These are phyloP conservation scores for Physcia stellaris DNA, from an alignment of 495 filamentous ascomycete genomes.

Conservation along the genomic window DNA sequence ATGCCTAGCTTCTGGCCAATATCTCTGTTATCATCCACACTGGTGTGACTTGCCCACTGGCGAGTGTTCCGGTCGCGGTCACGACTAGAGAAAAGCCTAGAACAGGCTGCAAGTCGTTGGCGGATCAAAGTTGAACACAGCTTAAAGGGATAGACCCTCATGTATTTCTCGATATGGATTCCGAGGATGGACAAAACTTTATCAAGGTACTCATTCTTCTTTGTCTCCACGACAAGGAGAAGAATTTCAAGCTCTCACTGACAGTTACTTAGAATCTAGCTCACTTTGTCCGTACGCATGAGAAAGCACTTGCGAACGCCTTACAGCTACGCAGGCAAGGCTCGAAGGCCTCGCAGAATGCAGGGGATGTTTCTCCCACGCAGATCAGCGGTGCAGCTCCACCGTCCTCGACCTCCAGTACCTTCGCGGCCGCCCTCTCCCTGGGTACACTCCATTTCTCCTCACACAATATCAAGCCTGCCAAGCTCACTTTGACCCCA, in stretches of 20 bases:
- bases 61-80: too few relatives aligned
- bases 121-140: too few relatives aligned
- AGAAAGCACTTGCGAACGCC: constrained; percentile 93
- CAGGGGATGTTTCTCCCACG: constrained; percentile 31
- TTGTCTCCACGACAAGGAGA: not conserved
- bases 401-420: constrained; percentile 45
- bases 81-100: too few relatives aligned
- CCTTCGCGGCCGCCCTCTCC: constrained; percentile 70
- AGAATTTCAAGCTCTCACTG: not conserved
- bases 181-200: constrained; percentile 82
- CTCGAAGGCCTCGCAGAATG: constrained; percentile 47
- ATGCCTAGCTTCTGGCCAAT: too few relatives aligned
- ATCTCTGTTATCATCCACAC: too few relatives aligned
- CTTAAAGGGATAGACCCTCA: too few relatives aligned
- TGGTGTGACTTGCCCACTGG: too few relatives aligned
- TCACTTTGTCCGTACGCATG: constrained; percentile 89
- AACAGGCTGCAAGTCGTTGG: too few relatives aligned
- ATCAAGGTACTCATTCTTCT: constrained; percentile 50
- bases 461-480: constrained; percentile 71
- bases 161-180: constrained; percentile 42
- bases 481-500: constrained; percentile 86
- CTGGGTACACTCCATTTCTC: constrained; percentile 73
- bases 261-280: constrained; percentile 64
- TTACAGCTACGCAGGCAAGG: constrained; percentile 66
- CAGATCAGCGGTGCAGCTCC: constrained; percentile 31